These are phyloP conservation scores for Zelonia costaricensis DNA, from an alignment of 208 protist genomes.

Conservation along the genomic window DNA sequence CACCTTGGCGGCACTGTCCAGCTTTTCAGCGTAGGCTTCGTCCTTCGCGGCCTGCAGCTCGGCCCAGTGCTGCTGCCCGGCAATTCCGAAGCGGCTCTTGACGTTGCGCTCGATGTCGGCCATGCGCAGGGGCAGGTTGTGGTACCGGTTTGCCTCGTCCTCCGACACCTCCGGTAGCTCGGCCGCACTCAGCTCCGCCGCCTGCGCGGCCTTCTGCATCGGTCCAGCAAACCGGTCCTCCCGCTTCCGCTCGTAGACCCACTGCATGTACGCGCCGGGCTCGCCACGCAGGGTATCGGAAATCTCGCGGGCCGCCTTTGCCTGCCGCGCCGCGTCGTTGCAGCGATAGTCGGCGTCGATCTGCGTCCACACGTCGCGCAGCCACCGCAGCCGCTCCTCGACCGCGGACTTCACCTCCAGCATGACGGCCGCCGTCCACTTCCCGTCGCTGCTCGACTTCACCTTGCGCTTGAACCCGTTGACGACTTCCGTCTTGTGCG, in stretches of 20 bases:
- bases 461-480: conserved; percentile 83
- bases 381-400: conserved; percentile 71
- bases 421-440: conserved; percentile 69
- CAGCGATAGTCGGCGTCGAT: conserved; percentile 89
- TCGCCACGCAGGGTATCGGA: conserved; percentile 70
- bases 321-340: conserved; percentile 55
- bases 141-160: conserved; percentile 82
- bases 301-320: conserved; percentile 73
- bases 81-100: conserved; percentile 70
- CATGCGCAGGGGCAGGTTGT: conserved; percentile 70
- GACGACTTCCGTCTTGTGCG: conserved; percentile 76
- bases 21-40: conserved; percentile 69
- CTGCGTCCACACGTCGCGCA: conserved; percentile 88
- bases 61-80: conserved; percentile 84
- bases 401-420: conserved; percentile 62
- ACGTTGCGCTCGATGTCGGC: conserved; percentile 72
- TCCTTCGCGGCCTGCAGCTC: conserved; percentile 88
- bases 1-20: conserved; percentile 71
- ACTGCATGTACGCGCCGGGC: conserved; percentile 85
- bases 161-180: conserved; percentile 77
- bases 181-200: conserved; percentile 43
- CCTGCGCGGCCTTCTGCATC: conserved; percentile 42
- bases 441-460: conserved; percentile 33
- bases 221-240: conserved; percentile 65
- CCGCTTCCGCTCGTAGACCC: conserved; percentile 80